These are phyloP conservation scores for Ceriops tagal DNA, from an alignment of 345 rosid species.

Conservation along the genomic window DNA sequence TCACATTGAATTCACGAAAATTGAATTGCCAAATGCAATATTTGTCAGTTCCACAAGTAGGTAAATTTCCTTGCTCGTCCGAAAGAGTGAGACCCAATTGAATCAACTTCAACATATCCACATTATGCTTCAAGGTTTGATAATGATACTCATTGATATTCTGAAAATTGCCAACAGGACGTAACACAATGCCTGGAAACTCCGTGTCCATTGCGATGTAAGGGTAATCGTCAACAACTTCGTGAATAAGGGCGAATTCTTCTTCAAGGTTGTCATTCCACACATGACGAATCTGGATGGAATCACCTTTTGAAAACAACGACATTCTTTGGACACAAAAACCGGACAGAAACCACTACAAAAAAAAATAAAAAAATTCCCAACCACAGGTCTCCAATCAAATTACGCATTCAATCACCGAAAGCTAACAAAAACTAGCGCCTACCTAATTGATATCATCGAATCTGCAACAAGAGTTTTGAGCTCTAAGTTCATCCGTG, in stretches of 20 bases:
- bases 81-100: constrained; percentile 73
- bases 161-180: constrained; percentile 49
- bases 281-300: constrained; percentile 62
- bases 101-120: constrained; percentile 66
- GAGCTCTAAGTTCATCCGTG: constrained; percentile 1
- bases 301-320: constrained; percentile 47
- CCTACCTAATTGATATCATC: constrained; percentile 8
- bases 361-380: background rate
- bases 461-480: constrained; percentile 10
- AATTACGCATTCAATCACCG: background rate
- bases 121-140: constrained; percentile 57
- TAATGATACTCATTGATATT: constrained; percentile 49
- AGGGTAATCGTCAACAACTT: constrained; percentile 53
- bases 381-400: constrained; percentile 4
- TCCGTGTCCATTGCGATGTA: constrained; percentile 80
- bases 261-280: constrained; percentile 61
- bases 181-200: constrained; percentile 66
- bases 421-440: constrained; percentile 5
- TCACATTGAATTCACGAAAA: constrained; percentile 56
- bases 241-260: constrained; percentile 49
- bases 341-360: background rate
- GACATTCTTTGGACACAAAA: constrained; percentile 41
- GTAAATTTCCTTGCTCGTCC: constrained; percentile 62
- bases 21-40: constrained; percentile 76
- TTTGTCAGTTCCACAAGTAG: constrained; percentile 56